Evolutionary conservation across 768 basidiomycete genomes (phyloP).

Genomic region (Chalciporus piperatus): DNA sequence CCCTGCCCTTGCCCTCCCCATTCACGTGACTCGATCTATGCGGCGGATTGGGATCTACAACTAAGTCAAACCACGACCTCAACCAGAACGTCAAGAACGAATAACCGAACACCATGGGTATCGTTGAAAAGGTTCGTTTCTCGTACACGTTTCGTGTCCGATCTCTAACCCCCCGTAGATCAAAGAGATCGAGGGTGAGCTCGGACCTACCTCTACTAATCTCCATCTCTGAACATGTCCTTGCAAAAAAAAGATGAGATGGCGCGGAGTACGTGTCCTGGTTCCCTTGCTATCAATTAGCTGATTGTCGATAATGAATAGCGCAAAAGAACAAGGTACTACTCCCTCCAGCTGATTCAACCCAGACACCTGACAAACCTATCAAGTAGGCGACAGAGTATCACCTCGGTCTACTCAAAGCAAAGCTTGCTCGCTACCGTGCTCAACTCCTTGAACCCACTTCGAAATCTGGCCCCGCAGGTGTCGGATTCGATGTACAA

Average conservation of each 20-base stretch:
- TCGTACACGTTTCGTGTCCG: background rate
- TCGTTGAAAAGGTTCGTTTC: constrained; percentile 80
- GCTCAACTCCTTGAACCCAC: constrained; percentile 92
- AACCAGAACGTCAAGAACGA: background rate
- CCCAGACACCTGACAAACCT: constrained; percentile 10
- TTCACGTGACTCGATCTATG: too few relatives aligned
- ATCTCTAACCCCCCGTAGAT: constrained; percentile 50
- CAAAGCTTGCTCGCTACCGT: constrained; percentile 91
- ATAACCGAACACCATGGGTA: constrained; percentile 67
- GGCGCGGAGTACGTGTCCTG: constrained; percentile 80
- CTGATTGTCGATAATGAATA: constrained; percentile 26
- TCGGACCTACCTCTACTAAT: background rate
- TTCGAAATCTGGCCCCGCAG: constrained; percentile 75
- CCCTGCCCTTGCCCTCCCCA: too few relatives aligned
- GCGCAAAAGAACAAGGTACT: constrained; percentile 93
- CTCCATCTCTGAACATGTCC: constrained; percentile 7
- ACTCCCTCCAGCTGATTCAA: background rate
- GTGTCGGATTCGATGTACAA: constrained; percentile 87
- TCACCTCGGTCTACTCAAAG: constrained; percentile 90
- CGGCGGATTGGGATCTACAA: too few relatives aligned
- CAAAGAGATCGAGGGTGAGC: constrained; percentile 91
- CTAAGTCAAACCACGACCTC: too few relatives aligned
- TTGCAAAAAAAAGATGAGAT: constrained; percentile 73
- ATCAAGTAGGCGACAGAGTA: constrained; percentile 80
- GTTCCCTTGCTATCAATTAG: background rate